These are phyloP conservation scores for Epichloe hybrida DNA, from an alignment of 2,329 filamentous ascomycete genomes.

Conservation along the genomic window DNA sequence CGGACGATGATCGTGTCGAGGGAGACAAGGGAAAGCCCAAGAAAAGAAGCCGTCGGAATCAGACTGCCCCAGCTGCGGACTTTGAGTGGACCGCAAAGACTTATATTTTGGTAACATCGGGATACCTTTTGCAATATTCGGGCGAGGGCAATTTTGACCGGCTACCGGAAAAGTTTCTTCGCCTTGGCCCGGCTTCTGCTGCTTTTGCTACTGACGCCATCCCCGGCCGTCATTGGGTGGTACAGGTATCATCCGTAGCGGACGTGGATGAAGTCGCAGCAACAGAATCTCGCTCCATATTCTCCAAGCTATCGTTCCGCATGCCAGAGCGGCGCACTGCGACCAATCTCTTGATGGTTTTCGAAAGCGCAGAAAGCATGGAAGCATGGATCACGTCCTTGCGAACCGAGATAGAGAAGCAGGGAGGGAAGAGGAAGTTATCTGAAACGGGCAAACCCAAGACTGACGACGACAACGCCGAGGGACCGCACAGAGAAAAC, in stretches of 20 bases:
- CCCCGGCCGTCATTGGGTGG: conserved; percentile 65
- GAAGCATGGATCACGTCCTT: conserved; percentile 59
- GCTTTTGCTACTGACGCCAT: conserved; percentile 72
- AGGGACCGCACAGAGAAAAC: conserved; percentile 22
- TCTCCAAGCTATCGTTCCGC: conserved; percentile 51
- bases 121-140: conserved; percentile 62
- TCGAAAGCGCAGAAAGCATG: conserved; percentile 62
- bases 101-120: conserved; percentile 57
- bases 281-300: conserved; percentile 43
- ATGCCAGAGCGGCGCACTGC: conserved; percentile 38
- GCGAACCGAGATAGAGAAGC: conserved; percentile 53
- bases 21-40: conserved; percentile 24
- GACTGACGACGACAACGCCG: conserved; percentile 26
- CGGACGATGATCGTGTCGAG: neutral
- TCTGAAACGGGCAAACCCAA: conserved; percentile 46
- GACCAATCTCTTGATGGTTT: conserved; percentile 56
- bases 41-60: conserved; percentile 33
- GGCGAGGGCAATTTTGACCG: conserved; percentile 58
- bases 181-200: conserved; percentile 59
- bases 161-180: conserved; percentile 59
- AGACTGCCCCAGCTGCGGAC: conserved; percentile 26
- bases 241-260: conserved; percentile 58
- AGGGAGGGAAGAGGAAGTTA: conserved; percentile 52
- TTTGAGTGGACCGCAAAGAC: conserved; percentile 58
- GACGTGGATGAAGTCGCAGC: conserved; percentile 41